phyloP scores from a whole-genome alignment of 2,329 filamentous ascomycete species.

The Fusarium vanettenii region DNA sequence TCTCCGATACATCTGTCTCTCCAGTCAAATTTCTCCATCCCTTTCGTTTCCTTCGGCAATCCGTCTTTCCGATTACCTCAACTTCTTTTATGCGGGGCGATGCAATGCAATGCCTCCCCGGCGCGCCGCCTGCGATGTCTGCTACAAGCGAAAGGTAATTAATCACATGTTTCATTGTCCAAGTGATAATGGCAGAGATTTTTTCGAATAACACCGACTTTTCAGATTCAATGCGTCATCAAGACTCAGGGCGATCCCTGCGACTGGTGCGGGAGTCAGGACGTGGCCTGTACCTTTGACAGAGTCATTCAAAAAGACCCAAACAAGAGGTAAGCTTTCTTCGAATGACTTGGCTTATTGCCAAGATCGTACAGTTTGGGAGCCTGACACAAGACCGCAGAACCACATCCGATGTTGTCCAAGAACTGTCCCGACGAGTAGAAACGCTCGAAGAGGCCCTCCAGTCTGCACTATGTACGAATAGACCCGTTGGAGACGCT shows the following conservation, averaged over 20 bases:
- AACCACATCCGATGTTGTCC: slow-evolving; percentile 28
- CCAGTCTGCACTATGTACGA: slow-evolving; percentile 13
- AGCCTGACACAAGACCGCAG: slow-evolving; percentile 3
- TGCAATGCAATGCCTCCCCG: slow-evolving; percentile 35
- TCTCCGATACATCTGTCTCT: not conserved
- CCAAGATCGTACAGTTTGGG: not conserved
- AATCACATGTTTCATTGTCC: not conserved
- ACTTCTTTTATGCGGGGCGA: not conserved
- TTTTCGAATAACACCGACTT: not conserved
- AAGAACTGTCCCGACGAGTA: slow-evolving; percentile 33
- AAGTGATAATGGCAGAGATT: not conserved
- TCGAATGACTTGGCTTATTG: not conserved
- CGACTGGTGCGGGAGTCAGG: slow-evolving; percentile 39
- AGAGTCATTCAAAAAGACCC: slow-evolving; percentile 30
- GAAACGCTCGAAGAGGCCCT: slow-evolving; percentile 33
- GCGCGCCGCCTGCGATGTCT: slow-evolving; percentile 31
- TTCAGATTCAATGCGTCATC: slow-evolving; percentile 39
- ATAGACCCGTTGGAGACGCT: slow-evolving; percentile 1
- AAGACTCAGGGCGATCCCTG: slow-evolving; percentile 26
- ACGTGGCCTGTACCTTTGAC: slow-evolving; percentile 37
- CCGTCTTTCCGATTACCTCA: slow-evolving; percentile 35
- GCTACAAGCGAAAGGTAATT: slow-evolving; percentile 37
- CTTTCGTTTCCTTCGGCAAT: slow-evolving; percentile 20
- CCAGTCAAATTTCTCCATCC: not conserved
- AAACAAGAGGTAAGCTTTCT: slow-evolving; percentile 29